Base-by-base conservation (phyloP, 2,329 filamentous ascomycete species). In the Ceratocystis destructans region DNA sequence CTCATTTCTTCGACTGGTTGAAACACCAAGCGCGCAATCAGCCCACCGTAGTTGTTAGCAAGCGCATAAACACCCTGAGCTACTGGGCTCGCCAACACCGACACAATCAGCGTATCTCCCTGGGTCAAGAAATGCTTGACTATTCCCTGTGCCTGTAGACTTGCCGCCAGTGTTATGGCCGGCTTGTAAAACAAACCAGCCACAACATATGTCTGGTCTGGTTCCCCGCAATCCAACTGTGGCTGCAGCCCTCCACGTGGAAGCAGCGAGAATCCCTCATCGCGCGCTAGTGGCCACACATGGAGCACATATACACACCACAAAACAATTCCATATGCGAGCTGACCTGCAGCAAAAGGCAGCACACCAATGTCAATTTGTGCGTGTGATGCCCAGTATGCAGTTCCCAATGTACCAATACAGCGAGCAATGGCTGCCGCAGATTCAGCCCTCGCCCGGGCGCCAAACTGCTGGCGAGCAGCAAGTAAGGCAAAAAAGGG, bases 1-100 rank as follows among this genome's bases (percentile, higher is more conserved):
- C 88, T 92, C 74, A 88, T 93, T 76, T 99, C 95, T 75, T 99
- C 94, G 68, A 99, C 85, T 6, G 94, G 95, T 72, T 97, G 94
- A 74, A 99, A 93, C 63, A 99, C 78, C 69, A 97, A 84, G 2
- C 94, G 84, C 0, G 94, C 94, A 33, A 96, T 78, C 0, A 99
- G 82, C 1, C 92, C 89, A 25, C 94, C 94, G 74, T 94, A 99
- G 75, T 97, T 99, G 71, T 91, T 91, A 64, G 93, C 94, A 4
- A 99, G 81, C 0, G 92, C 90, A 73, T 97, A 99, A 45, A 90
- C 86, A 15, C 94, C 94, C 77, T 97, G 94, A 3, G 92, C 88
- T 53, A 84, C 80, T 1, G 94, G 82, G 0, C 86, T 85, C 5
- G 92, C 87, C 67, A 97, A 80, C 12, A 86, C 77, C 17, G 89